phyloP scores from a whole-genome alignment of 176 grass and related monocot species.

The Avena insularis region DNA sequence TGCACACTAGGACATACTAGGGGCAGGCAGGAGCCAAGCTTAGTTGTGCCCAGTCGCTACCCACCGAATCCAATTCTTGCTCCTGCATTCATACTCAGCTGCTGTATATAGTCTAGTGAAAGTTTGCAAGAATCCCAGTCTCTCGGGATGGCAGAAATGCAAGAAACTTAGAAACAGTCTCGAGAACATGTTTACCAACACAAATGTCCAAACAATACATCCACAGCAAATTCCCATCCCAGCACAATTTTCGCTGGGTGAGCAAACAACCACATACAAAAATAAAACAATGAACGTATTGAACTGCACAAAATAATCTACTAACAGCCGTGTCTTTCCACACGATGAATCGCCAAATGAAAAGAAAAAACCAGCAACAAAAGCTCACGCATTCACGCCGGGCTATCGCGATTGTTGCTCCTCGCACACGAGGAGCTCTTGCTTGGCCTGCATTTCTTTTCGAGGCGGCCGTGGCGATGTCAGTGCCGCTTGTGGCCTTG shows the following conservation, averaged over 20 bases:
- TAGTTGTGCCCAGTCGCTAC: too few relatives aligned
- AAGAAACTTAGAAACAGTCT: background rate
- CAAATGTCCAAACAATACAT: constrained; percentile 46
- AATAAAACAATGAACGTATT: constrained; percentile 3
- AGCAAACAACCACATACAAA: constrained; percentile 34
- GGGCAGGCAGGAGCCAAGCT: too few relatives aligned
- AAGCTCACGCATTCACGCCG: background rate
- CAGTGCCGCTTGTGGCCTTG: constrained; percentile 54
- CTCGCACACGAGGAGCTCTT: constrained; percentile 52
- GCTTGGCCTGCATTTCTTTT: constrained; percentile 66
- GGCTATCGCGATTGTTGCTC: constrained; percentile 52
- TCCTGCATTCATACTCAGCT: too few relatives aligned
- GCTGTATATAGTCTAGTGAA: background rate
- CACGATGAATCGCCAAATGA: background rate
- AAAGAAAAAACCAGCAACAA: background rate
- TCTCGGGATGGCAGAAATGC: background rate
- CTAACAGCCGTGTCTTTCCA: constrained; percentile 32
- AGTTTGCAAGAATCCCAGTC: background rate
- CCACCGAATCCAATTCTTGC: too few relatives aligned
- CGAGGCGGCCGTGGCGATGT: constrained; percentile 48
- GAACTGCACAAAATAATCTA: constrained; percentile 50
- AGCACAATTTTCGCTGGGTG: constrained; percentile 33
- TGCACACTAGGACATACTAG: background rate
- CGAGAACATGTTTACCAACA: constrained; percentile 38
- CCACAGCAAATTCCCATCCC: constrained; percentile 28